Percentiles rank a stretch among this genome's conserved stretches.
Conservation (phyloP, 225 moss, liverwort and hornwort species). For the Sphagnum tenellum region DNA sequence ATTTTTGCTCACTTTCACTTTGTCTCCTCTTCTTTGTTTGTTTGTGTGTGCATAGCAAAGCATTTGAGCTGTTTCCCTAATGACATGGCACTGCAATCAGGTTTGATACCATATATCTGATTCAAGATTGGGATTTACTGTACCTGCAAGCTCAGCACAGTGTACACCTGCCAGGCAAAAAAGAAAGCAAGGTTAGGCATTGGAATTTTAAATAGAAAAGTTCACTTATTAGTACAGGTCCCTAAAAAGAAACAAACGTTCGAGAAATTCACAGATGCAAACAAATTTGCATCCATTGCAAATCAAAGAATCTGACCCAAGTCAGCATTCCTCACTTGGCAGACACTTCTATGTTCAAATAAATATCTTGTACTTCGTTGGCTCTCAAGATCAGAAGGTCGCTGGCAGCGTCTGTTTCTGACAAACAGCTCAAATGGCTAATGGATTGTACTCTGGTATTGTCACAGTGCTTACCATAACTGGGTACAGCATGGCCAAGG, state of each 20-base stretch:
- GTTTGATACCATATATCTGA: too few relatives aligned
- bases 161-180: constrained; percentile 47
- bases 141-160: constrained; percentile 91
- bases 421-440: not conserved
- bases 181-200: not conserved
- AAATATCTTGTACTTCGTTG: not conserved
- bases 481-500: constrained; percentile 59
- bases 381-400: not conserved
- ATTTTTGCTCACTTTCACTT: too few relatives aligned
- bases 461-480: constrained; percentile 56
- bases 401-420: not conserved
- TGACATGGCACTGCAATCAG: too few relatives aligned
- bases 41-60: too few relatives aligned
- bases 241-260: not conserved
- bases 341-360: not conserved
- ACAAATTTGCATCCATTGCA: not conserved
- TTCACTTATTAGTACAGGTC: too few relatives aligned
- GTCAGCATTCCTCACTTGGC: not conserved
- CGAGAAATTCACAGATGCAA: not conserved
- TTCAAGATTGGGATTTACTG: not conserved
- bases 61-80: too few relatives aligned
- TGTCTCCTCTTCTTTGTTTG: too few relatives aligned
- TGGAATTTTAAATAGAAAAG: not conserved
- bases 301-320: not conserved
- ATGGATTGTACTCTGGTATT: not conserved